Evolutionary conservation across 768 basidiomycete species (phyloP).

Genomic region (Pulveroboletus frians): DNA sequence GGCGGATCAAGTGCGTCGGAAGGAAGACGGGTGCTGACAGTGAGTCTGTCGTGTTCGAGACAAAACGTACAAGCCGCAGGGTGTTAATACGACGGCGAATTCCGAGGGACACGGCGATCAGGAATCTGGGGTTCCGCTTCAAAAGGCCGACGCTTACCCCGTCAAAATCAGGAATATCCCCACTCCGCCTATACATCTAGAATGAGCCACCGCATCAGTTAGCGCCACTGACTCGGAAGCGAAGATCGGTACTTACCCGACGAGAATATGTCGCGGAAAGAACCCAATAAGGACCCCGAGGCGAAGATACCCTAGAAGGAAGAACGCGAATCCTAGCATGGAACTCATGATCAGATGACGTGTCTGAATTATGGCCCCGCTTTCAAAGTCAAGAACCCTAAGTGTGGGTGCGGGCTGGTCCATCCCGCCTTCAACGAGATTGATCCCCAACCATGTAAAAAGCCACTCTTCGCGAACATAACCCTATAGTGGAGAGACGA

Average conservation of each 20-base stretch:
- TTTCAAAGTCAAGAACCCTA: conserved; percentile 14
- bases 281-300: conserved; percentile 88
- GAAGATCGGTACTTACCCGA: conserved; percentile 57
- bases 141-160: conserved; percentile 45
- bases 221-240: neutral
- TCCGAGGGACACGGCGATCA: neutral
- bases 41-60: conserved; percentile 46
- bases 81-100: neutral
- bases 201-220: neutral
- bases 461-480: neutral
- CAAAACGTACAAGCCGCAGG: neutral
- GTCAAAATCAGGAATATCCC: conserved; percentile 90
- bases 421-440: too few relatives aligned
- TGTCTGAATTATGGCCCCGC: neutral
- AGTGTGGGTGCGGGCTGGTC: neutral
- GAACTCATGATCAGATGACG: conserved; percentile 9
- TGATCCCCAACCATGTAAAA: neutral
- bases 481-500: neutral
- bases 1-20: conserved; percentile 69
- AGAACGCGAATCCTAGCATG: conserved; percentile 53
- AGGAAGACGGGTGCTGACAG: conserved; percentile 77
- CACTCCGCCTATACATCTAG: conserved; percentile 88
- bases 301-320: conserved; percentile 77
- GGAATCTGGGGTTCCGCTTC: neutral
- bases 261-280: conserved; percentile 93